phyloP scores from a whole-genome alignment of 306 rosid species.

The Ormosia semicastrata region DNA sequence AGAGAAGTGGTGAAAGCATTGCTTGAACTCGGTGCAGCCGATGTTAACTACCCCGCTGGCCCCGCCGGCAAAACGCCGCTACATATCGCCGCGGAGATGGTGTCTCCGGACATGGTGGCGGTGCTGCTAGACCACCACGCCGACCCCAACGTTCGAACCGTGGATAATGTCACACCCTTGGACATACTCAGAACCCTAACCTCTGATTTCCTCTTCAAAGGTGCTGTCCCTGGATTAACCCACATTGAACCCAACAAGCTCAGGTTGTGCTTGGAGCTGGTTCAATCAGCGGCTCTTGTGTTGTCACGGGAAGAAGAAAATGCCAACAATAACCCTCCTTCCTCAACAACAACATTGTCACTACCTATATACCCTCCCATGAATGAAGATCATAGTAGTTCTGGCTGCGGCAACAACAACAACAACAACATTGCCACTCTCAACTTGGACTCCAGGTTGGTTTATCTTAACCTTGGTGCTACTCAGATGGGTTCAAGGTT shows the following conservation, averaged over 20 bases:
- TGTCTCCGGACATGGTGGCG: constrained; percentile 96
- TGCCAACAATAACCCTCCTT: constrained; percentile 40
- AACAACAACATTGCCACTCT: constrained; percentile 41
- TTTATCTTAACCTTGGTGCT: constrained; percentile 90
- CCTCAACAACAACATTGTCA: constrained; percentile 32
- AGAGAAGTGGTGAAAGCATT: constrained; percentile 92
- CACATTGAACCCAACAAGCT: constrained; percentile 95
- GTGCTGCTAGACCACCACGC: constrained; percentile 98
- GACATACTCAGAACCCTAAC: constrained; percentile 98
- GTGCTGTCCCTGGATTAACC: constrained; percentile 91
- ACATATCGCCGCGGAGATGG: constrained; percentile 87
- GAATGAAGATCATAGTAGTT: constrained; percentile 57
- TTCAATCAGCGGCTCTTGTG: constrained; percentile 93
- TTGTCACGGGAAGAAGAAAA: constrained; percentile 88
- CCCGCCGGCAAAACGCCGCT: constrained; percentile 84
- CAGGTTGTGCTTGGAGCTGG: constrained; percentile 86
- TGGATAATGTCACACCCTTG: constrained; percentile 75
- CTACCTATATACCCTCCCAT: constrained; percentile 56
- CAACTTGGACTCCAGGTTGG: constrained; percentile 81
- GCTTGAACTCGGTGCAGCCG: constrained; percentile 90
- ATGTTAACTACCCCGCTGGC: constrained; percentile 81
- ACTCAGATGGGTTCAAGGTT: constrained; percentile 28
- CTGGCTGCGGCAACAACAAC: constrained; percentile 38
- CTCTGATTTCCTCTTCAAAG: constrained; percentile 94
- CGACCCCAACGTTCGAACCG: constrained; percentile 83